phyloP scores from a whole-genome alignment of 2,329 filamentous ascomycete species.

The Fusarium musae region DNA sequence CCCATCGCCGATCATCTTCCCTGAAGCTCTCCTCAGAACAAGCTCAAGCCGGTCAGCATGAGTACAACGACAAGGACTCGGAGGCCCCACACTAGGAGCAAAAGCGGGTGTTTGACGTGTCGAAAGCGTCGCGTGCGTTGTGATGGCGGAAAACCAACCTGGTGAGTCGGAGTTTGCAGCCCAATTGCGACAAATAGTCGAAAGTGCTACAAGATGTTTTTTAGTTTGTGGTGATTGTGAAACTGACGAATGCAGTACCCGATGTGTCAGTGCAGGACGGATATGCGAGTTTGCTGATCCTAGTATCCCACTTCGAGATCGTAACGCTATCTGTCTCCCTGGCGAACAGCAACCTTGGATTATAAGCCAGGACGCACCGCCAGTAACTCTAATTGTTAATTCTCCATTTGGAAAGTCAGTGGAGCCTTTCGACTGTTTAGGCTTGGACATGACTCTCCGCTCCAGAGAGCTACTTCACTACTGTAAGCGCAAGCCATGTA shows the following conservation, averaged over 20 bases:
- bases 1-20: not conserved
- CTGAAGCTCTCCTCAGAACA: not conserved
- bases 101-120: constrained; percentile 35
- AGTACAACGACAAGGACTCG: constrained; percentile 17
- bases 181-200: not conserved
- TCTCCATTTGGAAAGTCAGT: constrained; percentile 8
- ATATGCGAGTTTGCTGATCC: constrained; percentile 31
- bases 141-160: constrained; percentile 32
- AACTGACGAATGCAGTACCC: constrained; percentile 3
- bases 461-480: constrained; percentile 41
- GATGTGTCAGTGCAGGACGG: constrained; percentile 20
- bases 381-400: not conserved
- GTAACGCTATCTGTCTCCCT: constrained; percentile 26
- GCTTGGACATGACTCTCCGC: constrained; percentile 38
- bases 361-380: not conserved
- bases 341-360: constrained; percentile 41
- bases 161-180: constrained; percentile 21
- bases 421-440: constrained; percentile 35
- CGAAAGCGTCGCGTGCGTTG: constrained; percentile 39
- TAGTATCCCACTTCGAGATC: constrained; percentile 39
- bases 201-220: not conserved
- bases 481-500: constrained; percentile 22
- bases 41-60: not conserved
- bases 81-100: constrained; percentile 37
- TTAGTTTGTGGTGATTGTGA: not conserved